Evolutionary conservation across 495 filamentous ascomycete species (phyloP), one percentile per base, ranked within the genome.

Genomic region (Lentithecium fluviatile): DNA sequence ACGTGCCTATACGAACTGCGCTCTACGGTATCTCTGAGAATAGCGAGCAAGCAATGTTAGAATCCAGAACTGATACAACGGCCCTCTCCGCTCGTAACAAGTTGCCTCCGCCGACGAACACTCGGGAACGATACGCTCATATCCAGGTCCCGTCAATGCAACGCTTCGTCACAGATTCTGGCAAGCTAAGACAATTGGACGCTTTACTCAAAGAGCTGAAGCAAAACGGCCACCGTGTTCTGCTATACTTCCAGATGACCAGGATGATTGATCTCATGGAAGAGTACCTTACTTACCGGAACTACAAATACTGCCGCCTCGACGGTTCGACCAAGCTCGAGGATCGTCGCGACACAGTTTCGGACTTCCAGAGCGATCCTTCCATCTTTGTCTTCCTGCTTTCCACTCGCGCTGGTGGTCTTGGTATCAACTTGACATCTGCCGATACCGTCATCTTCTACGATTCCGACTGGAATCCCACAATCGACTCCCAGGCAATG

Each of bases 171-270:
- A 97, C 92, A 5, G 94, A 97, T 70, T 96, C 91, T 13, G 94
- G 94, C 64, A 99, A 99, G 73, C 82, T 99, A 50, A 90, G 90
- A 34, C 91, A 91, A 67, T 80, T 99, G 24, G 94, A 99, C 74
- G 79, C 89, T 54, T 82, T 99, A 21, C 79, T 99, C 26, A 84
- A 85, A 45, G 79, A 91, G 67, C 83, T 99, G 56, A 99, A 97
- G 79, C 85, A 92, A 52, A 88, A 85, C 45, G 88, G 88, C 45
- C 94, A 99, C 68, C 91, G 94, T 68, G 94, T 99, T 17, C 83
- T 99, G 7, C 79, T 99, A n/a, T 99, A 99, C 79, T 99, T 99
- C 86, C 94, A 99, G 77, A 99, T 99, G 94, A 99, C 94, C n/a
- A 86, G 89, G 66, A 99, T 99, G 94, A 97, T 99, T 70, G 94